phyloP scores from a whole-genome alignment of 1,139 yeast genomes.

The Candida gigantensis region DNA sequence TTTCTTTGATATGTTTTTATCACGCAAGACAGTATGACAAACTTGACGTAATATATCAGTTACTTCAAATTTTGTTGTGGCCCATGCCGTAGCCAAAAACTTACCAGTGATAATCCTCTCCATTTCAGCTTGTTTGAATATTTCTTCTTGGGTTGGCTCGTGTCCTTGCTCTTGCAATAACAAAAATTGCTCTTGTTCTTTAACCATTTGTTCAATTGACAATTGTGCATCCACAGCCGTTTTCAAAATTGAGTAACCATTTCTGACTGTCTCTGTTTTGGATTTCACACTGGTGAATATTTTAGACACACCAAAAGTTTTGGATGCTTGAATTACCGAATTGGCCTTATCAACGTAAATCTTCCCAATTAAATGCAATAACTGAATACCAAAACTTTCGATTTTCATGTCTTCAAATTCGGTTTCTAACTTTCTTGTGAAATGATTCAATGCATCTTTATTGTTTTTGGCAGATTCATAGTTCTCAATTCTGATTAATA shows the following conservation, averaged over 20 bases:
- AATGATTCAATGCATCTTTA: slow-evolving; percentile 37
- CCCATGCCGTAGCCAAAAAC: slow-evolving; percentile 78
- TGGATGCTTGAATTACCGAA: slow-evolving; percentile 38
- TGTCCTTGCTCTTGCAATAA: slow-evolving; percentile 26
- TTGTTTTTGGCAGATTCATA: slow-evolving; percentile 30
- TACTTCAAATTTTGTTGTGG: slow-evolving; percentile 72
- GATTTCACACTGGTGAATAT: slow-evolving; percentile 50
- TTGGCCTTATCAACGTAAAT: slow-evolving; percentile 62
- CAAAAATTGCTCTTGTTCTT: slow-evolving; percentile 49
- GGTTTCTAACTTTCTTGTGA: slow-evolving; percentile 39
- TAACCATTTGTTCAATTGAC: slow-evolving; percentile 42
- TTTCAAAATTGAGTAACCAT: slow-evolving; percentile 41
- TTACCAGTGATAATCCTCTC: slow-evolving; percentile 72
- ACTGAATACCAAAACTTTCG: slow-evolving; percentile 50
- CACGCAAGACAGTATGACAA: slow-evolving; percentile 59
- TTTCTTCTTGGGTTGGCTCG: slow-evolving; percentile 43
- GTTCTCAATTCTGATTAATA: slow-evolving; percentile 47
- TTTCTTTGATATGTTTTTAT: slow-evolving; percentile 52
- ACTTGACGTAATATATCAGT: slow-evolving; percentile 68
- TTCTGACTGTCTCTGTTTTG: slow-evolving; percentile 39
- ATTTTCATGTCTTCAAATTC: slow-evolving; percentile 63
- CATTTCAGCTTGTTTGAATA: slow-evolving; percentile 57
- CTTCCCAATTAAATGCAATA: slow-evolving; percentile 59
- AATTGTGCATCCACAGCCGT: slow-evolving; percentile 47
- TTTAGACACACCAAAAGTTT: slow-evolving; percentile 52